Conservation (phyloP, 192 early-diverging fungal species). For the Podila epigama region DNA sequence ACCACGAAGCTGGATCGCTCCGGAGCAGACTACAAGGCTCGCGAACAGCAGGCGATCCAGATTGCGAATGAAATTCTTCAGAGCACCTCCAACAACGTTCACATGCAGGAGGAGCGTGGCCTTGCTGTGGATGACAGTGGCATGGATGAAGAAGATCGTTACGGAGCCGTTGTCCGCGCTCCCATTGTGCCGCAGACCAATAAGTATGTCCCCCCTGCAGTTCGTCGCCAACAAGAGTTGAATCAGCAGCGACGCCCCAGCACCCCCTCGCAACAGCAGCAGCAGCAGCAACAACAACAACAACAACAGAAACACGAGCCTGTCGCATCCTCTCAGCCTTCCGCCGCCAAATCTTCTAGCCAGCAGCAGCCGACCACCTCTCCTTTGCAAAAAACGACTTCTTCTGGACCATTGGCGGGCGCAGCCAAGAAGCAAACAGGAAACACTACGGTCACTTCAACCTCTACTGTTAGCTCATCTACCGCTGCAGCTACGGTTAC, state of each 20-base stretch:
- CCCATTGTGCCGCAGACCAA: slow-evolving; percentile 59
- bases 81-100: slow-evolving; percentile 73
- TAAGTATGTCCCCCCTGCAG: slow-evolving; percentile 88
- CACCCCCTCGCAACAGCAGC: slow-evolving; percentile 9
- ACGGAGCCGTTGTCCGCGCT: slow-evolving; percentile 80
- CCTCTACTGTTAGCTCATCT: background rate
- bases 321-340: background rate
- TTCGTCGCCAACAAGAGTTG: slow-evolving; percentile 64
- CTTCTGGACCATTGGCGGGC: background rate
- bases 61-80: slow-evolving; percentile 91
- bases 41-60: slow-evolving; percentile 86
- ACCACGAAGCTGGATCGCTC: slow-evolving; percentile 91
- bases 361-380: background rate
- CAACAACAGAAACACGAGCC: background rate
- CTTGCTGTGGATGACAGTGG: slow-evolving; percentile 62
- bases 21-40: slow-evolving; percentile 83
- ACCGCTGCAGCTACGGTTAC: background rate
- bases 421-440: slow-evolving; percentile 1
- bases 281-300: slow-evolving; percentile 1
- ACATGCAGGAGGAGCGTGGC: slow-evolving; percentile 93
- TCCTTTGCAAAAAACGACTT: background rate
- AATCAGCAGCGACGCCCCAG: slow-evolving; percentile 37
- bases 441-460: background rate
- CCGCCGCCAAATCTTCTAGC: background rate
- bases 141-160: slow-evolving; percentile 93